Conservation (phyloP, 768 basidiomycete genomes). For the Pleurotus eryngii region DNA sequence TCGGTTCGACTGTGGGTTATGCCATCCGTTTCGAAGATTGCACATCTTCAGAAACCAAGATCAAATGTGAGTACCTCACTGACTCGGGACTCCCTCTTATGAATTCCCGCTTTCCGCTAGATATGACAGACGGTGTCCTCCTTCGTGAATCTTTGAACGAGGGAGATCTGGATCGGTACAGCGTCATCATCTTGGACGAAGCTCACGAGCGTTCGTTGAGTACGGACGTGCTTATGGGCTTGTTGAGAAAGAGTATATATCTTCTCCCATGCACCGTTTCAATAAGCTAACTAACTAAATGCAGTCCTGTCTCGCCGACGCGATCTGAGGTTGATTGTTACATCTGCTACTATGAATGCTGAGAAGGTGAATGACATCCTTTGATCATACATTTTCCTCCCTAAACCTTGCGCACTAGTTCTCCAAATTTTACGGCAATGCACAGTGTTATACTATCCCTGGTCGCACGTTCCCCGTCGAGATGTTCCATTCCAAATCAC, state of each 20-base stretch:
- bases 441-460: slow-evolving; percentile 89
- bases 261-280: too few species aligned
- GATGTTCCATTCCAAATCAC: slow-evolving; percentile 92
- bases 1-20: slow-evolving; percentile 91
- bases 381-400: background rate
- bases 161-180: slow-evolving; percentile 96
- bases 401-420: slow-evolving; percentile 50
- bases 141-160: slow-evolving; percentile 98
- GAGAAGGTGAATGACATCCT: slow-evolving; percentile 66
- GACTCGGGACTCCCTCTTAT: background rate
- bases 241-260: slow-evolving; percentile 82
- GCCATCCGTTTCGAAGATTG: slow-evolving; percentile 99
- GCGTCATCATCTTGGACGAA: slow-evolving; percentile 97
- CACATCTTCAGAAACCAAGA: slow-evolving; percentile 89
- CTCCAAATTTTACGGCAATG: slow-evolving; percentile 92
- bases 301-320: slow-evolving; percentile 82
- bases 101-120: slow-evolving; percentile 34
- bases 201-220: slow-evolving; percentile 97
- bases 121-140: slow-evolving; percentile 98
- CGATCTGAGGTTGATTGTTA: slow-evolving; percentile 95
- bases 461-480: slow-evolving; percentile 97
- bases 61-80: slow-evolving; percentile 74
- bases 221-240: slow-evolving; percentile 97
- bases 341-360: slow-evolving; percentile 99
- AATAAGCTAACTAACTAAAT: too few species aligned